Percentiles rank a stretch among this genome's conserved stretches.
These are phyloP conservation scores for Alternaria longipes DNA, from an alignment of 2,329 filamentous ascomycete species.

Conservation along the genomic window DNA sequence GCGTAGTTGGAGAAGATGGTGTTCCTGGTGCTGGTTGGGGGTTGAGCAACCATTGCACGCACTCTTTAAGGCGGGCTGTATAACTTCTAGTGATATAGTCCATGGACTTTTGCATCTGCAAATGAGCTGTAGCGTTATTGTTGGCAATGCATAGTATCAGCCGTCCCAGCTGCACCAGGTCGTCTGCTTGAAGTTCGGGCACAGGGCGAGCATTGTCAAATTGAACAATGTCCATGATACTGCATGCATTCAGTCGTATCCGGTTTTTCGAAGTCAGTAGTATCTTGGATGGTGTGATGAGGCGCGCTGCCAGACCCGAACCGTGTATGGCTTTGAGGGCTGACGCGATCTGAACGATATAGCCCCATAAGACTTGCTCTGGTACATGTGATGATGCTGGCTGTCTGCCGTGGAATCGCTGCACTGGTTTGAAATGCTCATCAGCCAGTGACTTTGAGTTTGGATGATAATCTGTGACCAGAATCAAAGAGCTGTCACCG, in stretches of 20 bases:
- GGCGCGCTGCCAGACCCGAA: conserved; percentile 81
- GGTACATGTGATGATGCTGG: conserved; percentile 51
- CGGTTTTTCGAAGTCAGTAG: conserved; percentile 90
- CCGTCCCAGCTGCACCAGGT: conserved; percentile 84
- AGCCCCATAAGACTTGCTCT: conserved; percentile 88
- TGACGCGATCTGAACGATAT: conserved; percentile 89
- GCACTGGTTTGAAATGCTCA: conserved; percentile 69
- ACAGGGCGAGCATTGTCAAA: conserved; percentile 75
- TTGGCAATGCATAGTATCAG: conserved; percentile 84
- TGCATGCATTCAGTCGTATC: conserved; percentile 86
- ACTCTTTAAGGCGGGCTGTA: conserved; percentile 79
- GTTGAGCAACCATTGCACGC: conserved; percentile 81
- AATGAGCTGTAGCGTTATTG: conserved; percentile 66
- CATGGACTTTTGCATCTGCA: conserved; percentile 74
- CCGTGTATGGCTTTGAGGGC: conserved; percentile 87
- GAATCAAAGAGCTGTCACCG: conserved; percentile 91
- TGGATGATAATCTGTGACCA: conserved; percentile 93
- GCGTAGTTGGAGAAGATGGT: conserved; percentile 43
- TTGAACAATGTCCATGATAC: conserved; percentile 87
- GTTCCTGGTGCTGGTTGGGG: conserved; percentile 53
- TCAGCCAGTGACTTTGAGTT: conserved; percentile 89
- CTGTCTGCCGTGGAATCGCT: conserved; percentile 52
- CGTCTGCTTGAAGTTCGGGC: conserved; percentile 83
- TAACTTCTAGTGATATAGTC: conserved; percentile 82
- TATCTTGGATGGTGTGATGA: conserved; percentile 88